These are phyloP conservation scores for Aspergillus felis DNA, from an alignment of 2,329 filamentous ascomycete species.

Conservation along the genomic window DNA sequence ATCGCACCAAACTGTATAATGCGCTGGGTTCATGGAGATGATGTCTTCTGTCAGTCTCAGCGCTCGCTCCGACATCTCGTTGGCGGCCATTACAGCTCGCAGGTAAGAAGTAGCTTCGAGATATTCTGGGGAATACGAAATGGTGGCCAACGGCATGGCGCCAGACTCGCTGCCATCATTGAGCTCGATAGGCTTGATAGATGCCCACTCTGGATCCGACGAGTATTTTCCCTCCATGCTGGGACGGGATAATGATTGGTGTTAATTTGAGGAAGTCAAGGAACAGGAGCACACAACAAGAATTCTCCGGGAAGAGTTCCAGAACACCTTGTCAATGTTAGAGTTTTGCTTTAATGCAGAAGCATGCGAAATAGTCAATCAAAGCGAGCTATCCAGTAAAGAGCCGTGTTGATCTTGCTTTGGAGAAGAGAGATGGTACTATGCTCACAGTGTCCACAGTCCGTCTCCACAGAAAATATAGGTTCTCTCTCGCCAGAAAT, in stretches of 20 bases:
- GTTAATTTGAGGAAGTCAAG: not conserved
- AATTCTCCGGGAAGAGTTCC: not conserved
- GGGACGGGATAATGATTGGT: not conserved
- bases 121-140: constrained; percentile 87
- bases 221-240: constrained; percentile 48
- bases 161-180: constrained; percentile 63
- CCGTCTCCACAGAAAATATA: not conserved
- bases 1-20: constrained; percentile 89
- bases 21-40: constrained; percentile 88
- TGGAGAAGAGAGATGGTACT: not conserved
- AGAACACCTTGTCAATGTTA: not conserved
- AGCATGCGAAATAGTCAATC: not conserved
- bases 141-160: constrained; percentile 72
- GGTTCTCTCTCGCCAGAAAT: not conserved
- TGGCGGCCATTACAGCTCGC: constrained; percentile 83
- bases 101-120: constrained; percentile 90
- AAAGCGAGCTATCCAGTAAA: not conserved
- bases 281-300: not conserved
- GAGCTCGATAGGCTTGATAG: constrained; percentile 76
- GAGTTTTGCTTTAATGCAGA: not conserved
- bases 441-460: not conserved
- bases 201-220: constrained; percentile 73
- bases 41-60: constrained; percentile 82
- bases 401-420: not conserved
- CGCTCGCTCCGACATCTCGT: constrained; percentile 76